Evolutionary conservation across 345 rosid species (phyloP).

Genomic region (Pugionium cornutum): DNA sequence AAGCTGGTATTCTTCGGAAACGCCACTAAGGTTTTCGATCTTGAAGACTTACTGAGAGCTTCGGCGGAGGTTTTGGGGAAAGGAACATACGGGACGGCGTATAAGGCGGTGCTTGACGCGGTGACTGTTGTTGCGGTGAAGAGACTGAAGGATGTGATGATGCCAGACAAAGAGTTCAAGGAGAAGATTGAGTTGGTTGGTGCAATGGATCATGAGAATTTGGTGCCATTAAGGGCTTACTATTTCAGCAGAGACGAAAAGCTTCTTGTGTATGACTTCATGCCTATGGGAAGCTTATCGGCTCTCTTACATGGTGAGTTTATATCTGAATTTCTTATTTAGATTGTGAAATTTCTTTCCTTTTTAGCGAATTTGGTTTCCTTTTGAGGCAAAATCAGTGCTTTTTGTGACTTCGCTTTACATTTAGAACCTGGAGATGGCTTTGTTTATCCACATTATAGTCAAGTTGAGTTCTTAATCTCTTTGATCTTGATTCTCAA

Average conservation of each 20-base stretch:
- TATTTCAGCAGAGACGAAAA: constrained; percentile 50
- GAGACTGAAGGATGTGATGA: constrained; percentile 57
- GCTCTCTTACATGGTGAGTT: constrained; percentile 63
- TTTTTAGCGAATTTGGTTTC: not conserved
- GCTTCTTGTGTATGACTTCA: constrained; percentile 33
- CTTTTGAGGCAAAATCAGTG: not conserved
- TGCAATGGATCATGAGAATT: constrained; percentile 69
- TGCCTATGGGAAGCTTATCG: constrained; percentile 70
- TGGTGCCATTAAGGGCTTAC: constrained; percentile 60
- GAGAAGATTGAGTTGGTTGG: constrained; percentile 78
- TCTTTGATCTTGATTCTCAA: not conserved
- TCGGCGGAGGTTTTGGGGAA: constrained; percentile 44
- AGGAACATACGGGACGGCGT: constrained; percentile 26
- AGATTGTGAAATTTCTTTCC: not conserved
- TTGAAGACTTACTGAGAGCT: constrained; percentile 84
- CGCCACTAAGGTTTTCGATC: constrained; percentile 54
- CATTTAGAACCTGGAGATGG: too few relatives aligned
- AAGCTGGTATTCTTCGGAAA: constrained; percentile 71
- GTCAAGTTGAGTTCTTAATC: not conserved
- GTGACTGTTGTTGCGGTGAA: constrained; percentile 36
- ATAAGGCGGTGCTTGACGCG: constrained; percentile 71
- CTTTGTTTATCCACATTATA: not conserved
- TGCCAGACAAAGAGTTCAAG: constrained; percentile 61
- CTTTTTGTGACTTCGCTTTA: not conserved
- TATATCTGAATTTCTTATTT: not conserved